Percentiles rank a stretch among this genome's conserved stretches.
phyloP scores from a whole-genome alignment of 805 yeast genomes.

The Ogataea henricii region DNA sequence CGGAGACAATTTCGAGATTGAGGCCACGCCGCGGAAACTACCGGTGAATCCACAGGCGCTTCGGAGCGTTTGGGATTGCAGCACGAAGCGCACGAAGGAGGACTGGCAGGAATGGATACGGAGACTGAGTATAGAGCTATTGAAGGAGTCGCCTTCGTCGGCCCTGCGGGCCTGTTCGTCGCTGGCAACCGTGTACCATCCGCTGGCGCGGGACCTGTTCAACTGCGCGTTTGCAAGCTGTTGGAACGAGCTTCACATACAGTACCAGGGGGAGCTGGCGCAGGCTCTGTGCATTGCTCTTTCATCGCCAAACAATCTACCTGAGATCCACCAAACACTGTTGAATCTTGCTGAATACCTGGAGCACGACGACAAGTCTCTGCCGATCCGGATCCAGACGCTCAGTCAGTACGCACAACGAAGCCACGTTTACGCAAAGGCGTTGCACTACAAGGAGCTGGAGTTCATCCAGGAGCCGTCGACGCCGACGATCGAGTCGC shows the following conservation, averaged over 20 bases:
- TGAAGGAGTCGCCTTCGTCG: conserved; percentile 92
- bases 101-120: conserved; percentile 99
- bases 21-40: conserved; percentile 69
- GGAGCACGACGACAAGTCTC: conserved; percentile 95
- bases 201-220: conserved; percentile 86
- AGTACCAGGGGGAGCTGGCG: conserved; percentile 85
- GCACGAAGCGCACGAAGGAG: conserved; percentile 84
- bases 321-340: conserved; percentile 90
- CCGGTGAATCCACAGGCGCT: conserved; percentile 67
- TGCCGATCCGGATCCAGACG: conserved; percentile 88
- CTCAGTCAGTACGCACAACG: conserved; percentile 91
- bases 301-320: conserved; percentile 89
- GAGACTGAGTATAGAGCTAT: conserved; percentile 76
- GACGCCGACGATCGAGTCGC: conserved; percentile 86
- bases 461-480: conserved; percentile 94
- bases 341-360: conserved; percentile 90
- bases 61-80: conserved; percentile 88
- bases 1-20: conserved; percentile 59
- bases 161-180: conserved; percentile 92
- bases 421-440: conserved; percentile 97
- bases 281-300: conserved; percentile 84
- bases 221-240: conserved; percentile 94
- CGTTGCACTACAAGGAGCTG: conserved; percentile 90
- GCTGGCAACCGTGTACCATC: conserved; percentile 82
- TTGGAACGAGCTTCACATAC: conserved; percentile 89